Conservation (phyloP, 2,329 filamentous ascomycete genomes). For the Monosporascus ibericus region DNA sequence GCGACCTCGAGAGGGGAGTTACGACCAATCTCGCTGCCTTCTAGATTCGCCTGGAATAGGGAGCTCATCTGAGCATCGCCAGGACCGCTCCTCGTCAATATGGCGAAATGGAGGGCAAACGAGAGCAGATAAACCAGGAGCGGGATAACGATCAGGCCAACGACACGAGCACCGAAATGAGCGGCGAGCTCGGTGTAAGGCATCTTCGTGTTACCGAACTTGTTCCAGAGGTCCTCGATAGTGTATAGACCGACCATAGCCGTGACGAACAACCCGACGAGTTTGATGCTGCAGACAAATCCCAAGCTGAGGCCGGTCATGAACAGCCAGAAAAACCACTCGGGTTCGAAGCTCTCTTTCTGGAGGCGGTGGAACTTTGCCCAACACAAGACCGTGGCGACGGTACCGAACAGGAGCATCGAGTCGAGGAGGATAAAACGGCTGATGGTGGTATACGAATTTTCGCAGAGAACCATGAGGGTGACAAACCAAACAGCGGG, state of each 20-base stretch:
- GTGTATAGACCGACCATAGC: constrained; percentile 95
- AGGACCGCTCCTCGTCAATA: constrained; percentile 88
- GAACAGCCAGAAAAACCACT: constrained; percentile 94
- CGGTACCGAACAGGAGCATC: constrained; percentile 98
- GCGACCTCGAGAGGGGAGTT: constrained; percentile 92
- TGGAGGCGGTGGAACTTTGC: constrained; percentile 90
- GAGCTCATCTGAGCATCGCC: constrained; percentile 99
- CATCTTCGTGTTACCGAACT: constrained; percentile 93
- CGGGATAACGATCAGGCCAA: constrained; percentile 84
- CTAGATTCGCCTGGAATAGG: constrained; percentile 94
- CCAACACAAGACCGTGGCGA: constrained; percentile 95
- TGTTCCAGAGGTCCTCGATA: constrained; percentile 93
- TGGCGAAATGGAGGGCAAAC: constrained; percentile 90
- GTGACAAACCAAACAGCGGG: constrained; percentile 92
- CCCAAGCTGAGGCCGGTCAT: constrained; percentile 93
- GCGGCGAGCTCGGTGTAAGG: constrained; percentile 59
- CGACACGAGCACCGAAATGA: constrained; percentile 72
- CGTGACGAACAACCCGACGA: constrained; percentile 93
- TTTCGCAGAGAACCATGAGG: constrained; percentile 96
- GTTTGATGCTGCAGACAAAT: constrained; percentile 97
- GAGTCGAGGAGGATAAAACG: constrained; percentile 97
- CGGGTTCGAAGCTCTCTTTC: constrained; percentile 75
- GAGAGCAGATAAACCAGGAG: constrained; percentile 91
- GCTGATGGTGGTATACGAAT: constrained; percentile 98
- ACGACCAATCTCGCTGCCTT: constrained; percentile 87